Conservation (phyloP, 2,329 filamentous ascomycete genomes). For the Colletotrichum sp. region DNA sequence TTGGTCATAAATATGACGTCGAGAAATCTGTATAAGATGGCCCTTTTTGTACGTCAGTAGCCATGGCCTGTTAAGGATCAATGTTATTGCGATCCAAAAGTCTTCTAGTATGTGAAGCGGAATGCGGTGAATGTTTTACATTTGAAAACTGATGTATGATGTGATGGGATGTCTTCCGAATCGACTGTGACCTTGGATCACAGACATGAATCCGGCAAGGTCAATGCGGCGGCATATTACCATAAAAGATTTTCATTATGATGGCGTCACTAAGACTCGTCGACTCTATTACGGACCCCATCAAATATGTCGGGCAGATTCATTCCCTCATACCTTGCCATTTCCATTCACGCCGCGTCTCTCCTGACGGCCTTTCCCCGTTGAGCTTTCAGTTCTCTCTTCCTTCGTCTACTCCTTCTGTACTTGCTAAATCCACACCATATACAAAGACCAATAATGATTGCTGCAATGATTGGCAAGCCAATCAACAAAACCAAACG, state of each 20-base stretch:
- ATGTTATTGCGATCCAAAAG: not conserved
- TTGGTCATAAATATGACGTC: not conserved
- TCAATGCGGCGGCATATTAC: not conserved
- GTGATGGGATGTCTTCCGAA: accelerated
- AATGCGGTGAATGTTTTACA: not conserved
- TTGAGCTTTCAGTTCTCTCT: not conserved
- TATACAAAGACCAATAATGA: not conserved
- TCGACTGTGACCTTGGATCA: not conserved
- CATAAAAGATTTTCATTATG: accelerated
- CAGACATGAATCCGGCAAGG: accelerated
- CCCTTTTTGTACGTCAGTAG: not conserved
- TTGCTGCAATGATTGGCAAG: not conserved
- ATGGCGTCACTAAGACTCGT: not conserved
- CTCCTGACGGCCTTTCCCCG: not conserved
- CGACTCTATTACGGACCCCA: too few relatives aligned
- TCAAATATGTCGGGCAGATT: not conserved
- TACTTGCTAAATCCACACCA: not conserved
- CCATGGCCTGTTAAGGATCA: accelerated
- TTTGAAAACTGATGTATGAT: not conserved
- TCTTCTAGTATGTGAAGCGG: accelerated
- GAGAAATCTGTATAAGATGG: not conserved
- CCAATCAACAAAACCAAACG: not conserved
- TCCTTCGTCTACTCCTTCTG: not conserved
- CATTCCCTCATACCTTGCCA: not conserved
- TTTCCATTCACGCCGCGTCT: not conserved